Percentiles rank a stretch among this genome's conserved stretches.
Conservation (phyloP, 306 rosid species). For the Vicia villosa region DNA sequence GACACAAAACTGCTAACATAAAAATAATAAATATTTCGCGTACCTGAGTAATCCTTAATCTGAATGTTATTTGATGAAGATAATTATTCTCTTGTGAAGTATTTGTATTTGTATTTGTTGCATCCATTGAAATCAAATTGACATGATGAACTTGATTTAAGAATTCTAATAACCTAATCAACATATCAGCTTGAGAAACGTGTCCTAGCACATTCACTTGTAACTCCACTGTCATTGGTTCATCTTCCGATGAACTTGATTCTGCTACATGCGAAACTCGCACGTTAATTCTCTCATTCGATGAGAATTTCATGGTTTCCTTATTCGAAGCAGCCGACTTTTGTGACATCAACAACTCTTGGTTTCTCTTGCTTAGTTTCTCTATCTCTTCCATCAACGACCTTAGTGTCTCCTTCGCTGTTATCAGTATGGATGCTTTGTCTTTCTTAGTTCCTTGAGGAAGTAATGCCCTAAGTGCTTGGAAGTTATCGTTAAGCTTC, state of each 20-base stretch:
- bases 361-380: conserved; percentile 55
- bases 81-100: conserved; percentile 38
- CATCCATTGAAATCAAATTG: conserved; percentile 63
- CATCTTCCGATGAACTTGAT: conserved; percentile 51
- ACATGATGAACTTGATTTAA: conserved; percentile 51
- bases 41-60: conserved; percentile 79
- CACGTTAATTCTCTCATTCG: conserved; percentile 52
- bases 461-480: conserved; percentile 66
- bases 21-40: background rate
- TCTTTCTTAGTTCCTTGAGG: conserved; percentile 94
- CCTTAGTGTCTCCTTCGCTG: conserved; percentile 66
- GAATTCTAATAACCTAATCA: conserved; percentile 68
- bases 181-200: conserved; percentile 45
- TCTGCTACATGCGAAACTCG: conserved; percentile 47
- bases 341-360: conserved; percentile 51
- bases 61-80: conserved; percentile 52
- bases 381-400: conserved; percentile 56
- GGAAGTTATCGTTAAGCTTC: conserved; percentile 81
- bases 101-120: conserved; percentile 57
- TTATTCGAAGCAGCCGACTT: conserved; percentile 9
- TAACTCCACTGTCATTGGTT: conserved; percentile 50
- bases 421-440: conserved; percentile 71
- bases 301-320: conserved; percentile 34
- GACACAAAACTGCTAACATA: too few relatives aligned
- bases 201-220: conserved; percentile 60